Conservation (phyloP, 1,284 basidiomycete genomes). For the Fistulina hepatica region DNA sequence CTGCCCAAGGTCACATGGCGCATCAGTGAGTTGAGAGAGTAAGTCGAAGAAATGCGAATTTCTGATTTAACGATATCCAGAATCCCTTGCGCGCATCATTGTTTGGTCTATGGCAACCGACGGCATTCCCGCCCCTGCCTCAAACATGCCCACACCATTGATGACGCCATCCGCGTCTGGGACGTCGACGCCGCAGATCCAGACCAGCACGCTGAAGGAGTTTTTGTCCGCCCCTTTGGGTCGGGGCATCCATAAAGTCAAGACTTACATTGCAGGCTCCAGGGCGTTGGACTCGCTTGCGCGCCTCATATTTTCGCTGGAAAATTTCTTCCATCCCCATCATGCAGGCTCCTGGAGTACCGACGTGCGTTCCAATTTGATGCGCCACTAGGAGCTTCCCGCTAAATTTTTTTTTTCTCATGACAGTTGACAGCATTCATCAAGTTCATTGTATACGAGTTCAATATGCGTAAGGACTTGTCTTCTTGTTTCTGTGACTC, state of each 20-base stretch:
- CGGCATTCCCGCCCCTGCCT: constrained; percentile 42
- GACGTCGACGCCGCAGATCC: constrained; percentile 44
- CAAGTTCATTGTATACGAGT: constrained; percentile 79
- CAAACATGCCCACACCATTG: constrained; percentile 44
- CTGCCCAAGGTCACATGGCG: constrained; percentile 60
- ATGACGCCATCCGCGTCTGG: constrained; percentile 57
- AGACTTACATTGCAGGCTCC: constrained; percentile 70
- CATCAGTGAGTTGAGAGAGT: constrained; percentile 39
- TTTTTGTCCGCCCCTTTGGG: constrained; percentile 51
- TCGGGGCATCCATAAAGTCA: constrained; percentile 27
- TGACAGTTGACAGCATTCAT: constrained; percentile 70
- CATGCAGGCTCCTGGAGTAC: constrained; percentile 63
- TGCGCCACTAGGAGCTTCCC: constrained; percentile 1
- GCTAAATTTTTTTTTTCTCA: constrained; percentile 3
- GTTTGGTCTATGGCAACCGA: constrained; percentile 87
- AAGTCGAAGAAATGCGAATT: neutral
- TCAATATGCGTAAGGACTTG: constrained; percentile 59
- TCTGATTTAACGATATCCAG: constrained; percentile 27
- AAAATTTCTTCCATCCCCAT: constrained; percentile 82
- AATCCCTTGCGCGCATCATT: constrained; percentile 77
- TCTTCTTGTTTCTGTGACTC: constrained; percentile 1
- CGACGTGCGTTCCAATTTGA: constrained; percentile 38
- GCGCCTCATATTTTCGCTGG: constrained; percentile 78
- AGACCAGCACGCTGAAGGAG: constrained; percentile 37
- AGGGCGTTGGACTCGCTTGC: constrained; percentile 81